Base-by-base conservation (phyloP, 768 basidiomycete species). In the Lactifluus subvellereus region DNA sequence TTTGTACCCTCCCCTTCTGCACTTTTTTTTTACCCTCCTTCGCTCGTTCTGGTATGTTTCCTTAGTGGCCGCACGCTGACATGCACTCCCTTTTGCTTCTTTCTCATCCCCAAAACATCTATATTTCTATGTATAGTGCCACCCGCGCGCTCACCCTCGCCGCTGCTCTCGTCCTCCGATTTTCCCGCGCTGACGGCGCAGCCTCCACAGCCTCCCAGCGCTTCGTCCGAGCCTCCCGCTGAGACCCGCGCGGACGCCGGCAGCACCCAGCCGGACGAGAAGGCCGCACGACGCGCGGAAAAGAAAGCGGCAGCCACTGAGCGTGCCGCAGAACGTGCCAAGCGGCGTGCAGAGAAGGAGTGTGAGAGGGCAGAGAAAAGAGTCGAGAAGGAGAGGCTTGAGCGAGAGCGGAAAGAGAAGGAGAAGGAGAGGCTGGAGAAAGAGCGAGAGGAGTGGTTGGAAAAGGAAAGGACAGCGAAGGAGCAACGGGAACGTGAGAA, bases 161-260 rank as follows among this genome's bases (percentile, higher is more conserved):
- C 79, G 56, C 72, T 74, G 53, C 71, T 91, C 59, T 89, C 89
- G 65, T 76, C 84, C 45, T 76, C 82, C 71, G 91, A 92, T 73
- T 92, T 92, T 72, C 91, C 89, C 57, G 88, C 89, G 42, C 77
- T 92, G 63, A 75, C 80, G 66, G 77, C 71, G 65, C 75, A 69
- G 73, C 63, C 66, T 48, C 72, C 72, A 66, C 67, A 70, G 60
- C 59, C 67, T 62, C 69, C 74, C 49, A 73, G 73, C 43, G 62
- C 73, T 18, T 71, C 74, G 42, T 65, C 70, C 51, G 69, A 66
- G 33, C 65, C 48, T 54, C 60, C 58, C 65, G 65, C 38, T 68
- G 65, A 68, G 54, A 37, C 22, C 18, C 47, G 48, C n/a, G 22
- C 30, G n/a, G 59, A 84, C 62, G 75, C 76, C 16, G 79, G 54